Percentiles rank a stretch among this genome's conserved stretches.
Evolutionary conservation across 1,284 basidiomycete species (phyloP).

Genomic region (Athelia sp.): DNA sequence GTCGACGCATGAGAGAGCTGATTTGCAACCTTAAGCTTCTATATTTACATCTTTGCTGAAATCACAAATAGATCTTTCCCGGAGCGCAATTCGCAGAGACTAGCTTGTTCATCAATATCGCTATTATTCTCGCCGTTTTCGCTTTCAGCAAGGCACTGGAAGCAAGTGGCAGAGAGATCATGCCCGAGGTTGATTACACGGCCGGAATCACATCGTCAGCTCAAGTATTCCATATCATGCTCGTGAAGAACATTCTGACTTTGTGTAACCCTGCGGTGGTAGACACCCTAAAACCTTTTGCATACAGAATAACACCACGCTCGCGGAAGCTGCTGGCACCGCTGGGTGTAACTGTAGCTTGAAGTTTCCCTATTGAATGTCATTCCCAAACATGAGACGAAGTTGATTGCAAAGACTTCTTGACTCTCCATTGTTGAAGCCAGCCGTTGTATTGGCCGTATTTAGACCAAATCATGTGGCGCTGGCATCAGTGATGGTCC

Average conservation of each 20-base stretch:
- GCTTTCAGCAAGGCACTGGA: conserved; percentile 22
- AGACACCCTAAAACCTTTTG: conserved; percentile 13
- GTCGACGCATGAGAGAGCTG: conserved; percentile 12
- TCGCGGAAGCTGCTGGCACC: not conserved
- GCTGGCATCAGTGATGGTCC: too few species aligned
- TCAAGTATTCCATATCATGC: conserved; percentile 15
- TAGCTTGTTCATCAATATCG: conserved; percentile 24
- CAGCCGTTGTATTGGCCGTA: too few species aligned
- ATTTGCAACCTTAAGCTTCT: not conserved
- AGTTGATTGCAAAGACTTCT: too few species aligned
- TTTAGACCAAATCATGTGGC: too few species aligned
- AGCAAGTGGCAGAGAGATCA: conserved; percentile 13
- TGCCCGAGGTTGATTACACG: conserved; percentile 11
- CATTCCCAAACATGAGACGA: too few species aligned
- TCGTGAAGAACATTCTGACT: not conserved
- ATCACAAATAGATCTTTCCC: not conserved
- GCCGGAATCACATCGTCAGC: too few species aligned
- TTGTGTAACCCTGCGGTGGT: not conserved
- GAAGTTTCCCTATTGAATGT: too few species aligned
- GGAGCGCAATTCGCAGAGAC: conserved; percentile 25
- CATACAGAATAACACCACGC: conserved; percentile 11
- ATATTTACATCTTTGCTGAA: not conserved
- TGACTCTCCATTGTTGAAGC: too few species aligned
- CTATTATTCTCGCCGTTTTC: conserved; percentile 25
- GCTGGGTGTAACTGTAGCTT: too few species aligned